Conservation (phyloP, 495 filamentous ascomycete genomes). For the Neurospora sp. region DNA sequence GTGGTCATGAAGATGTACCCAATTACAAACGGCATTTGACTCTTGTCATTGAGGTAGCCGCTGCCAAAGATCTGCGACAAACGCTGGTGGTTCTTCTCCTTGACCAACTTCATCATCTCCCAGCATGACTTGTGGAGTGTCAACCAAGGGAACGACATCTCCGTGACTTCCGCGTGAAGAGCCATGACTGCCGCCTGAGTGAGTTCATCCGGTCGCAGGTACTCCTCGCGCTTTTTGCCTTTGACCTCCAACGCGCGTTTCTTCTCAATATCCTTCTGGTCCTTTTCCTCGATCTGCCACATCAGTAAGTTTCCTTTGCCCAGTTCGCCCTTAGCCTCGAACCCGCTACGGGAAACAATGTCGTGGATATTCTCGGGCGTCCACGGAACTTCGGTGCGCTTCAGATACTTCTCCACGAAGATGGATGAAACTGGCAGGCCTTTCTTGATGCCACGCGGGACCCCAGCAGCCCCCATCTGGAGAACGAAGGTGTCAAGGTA, state of each 20-base stretch:
- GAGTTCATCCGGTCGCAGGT: constrained; percentile 7
- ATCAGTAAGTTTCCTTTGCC: not conserved
- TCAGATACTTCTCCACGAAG: constrained; percentile 21
- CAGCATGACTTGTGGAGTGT: constrained; percentile 29
- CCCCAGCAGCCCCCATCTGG: constrained; percentile 24
- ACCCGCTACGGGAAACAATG: constrained; percentile 18
- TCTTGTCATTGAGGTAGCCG: constrained; percentile 27
- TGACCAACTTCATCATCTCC: constrained; percentile 23
- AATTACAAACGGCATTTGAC: constrained; percentile 29
- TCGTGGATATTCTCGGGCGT: constrained; percentile 17
- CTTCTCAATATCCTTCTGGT: not conserved
- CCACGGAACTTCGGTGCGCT: constrained; percentile 15
- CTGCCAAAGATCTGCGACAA: constrained; percentile 21
- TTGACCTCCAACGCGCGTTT: not conserved
- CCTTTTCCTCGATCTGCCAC: not conserved
- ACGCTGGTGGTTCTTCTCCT: constrained; percentile 15
- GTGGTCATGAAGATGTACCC: constrained; percentile 30
- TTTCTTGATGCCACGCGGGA: constrained; percentile 17
- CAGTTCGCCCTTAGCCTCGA: not conserved
- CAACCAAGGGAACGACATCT: constrained; percentile 27
- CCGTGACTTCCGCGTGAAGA: constrained; percentile 20
- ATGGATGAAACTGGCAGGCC: constrained; percentile 18
- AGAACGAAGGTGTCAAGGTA: constrained; percentile 28
- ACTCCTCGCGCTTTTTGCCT: not conserved
- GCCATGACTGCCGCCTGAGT: constrained; percentile 8